Conservation (phyloP, 2,329 filamentous ascomycete genomes). For the Colletotrichum sp. region DNA sequence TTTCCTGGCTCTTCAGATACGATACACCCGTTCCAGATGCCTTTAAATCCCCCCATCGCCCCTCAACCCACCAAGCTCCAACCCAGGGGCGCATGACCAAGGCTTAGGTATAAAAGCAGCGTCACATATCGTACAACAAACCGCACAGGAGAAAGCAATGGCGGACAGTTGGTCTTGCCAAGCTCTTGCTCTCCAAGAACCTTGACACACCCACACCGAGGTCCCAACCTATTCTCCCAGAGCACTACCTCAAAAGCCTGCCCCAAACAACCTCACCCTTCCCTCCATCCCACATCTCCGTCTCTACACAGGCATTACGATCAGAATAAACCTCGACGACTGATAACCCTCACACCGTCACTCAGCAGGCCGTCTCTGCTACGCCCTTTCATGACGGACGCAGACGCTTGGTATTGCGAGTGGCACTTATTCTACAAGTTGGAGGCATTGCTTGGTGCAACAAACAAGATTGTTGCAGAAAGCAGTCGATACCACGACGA, state of each 20-base stretch:
- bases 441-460: accelerated
- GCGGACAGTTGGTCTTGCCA: no score
- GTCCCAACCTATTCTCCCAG: background rate
- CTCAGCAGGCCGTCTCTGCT: background rate
- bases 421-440: background rate
- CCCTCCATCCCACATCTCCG: accelerated
- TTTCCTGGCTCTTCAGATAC: no score
- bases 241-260: accelerated
- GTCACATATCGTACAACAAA: no score
- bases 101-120: no score
- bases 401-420: accelerated
- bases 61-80: no score
- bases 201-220: background rate
- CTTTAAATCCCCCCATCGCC: no score
- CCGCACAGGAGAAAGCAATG: no score
- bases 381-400: background rate
- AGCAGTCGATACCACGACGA: background rate
- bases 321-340: background rate
- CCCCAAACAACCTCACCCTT: accelerated
- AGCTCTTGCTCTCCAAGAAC: background rate
- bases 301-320: accelerated
- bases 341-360: background rate
- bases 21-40: no score
- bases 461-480: background rate
- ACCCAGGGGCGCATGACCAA: no score